Evolutionary conservation across 2,329 filamentous ascomycete species (phyloP), one percentile per base, ranked within the genome.

Genomic region (Sarocladium kiliense): DNA sequence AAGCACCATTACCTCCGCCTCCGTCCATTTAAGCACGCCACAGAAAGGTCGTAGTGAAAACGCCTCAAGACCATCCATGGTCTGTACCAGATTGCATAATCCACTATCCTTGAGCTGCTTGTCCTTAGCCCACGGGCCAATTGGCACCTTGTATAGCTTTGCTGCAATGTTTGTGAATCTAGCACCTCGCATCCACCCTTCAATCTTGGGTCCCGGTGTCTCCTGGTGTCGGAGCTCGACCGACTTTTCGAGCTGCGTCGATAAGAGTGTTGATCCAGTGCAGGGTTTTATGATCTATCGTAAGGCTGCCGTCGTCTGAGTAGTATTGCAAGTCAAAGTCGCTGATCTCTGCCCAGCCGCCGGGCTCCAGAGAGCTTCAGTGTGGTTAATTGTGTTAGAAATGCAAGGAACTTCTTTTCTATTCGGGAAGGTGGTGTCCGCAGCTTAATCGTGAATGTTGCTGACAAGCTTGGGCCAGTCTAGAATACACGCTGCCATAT

Each of bases 61-160:
- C 3, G 45, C 64, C 41, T 66, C 62, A 11, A 64, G 42, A 0
- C 62, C 62, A 2, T 62, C 63, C 1, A 56, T 32, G 16, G 59
- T 23, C 55, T 62, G 58, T 2, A 55, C 27, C 0, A 61, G 34
- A 9, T 57, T 58, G 11, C 44, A 53, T 37, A 58, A n/a, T 0
- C 71, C 71, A 3, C 72, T 61, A 27, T 72, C 65, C 49, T 71
- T 63, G 18, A 61, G 59, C 2, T 53, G 55, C 1, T 58, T 56
- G 30, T 70, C 67, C 55, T 68, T 70, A 2, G 71, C 59, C 73
- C 73, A 76, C 0, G 66, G 60, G 0, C 69, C 69, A 10, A 68
- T 63, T 0, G 71, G 71, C 39, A 67, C 57, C 55, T 67, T 68
- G 57, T 64, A 67, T 7, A 61, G 27, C 2, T 59, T 60, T 34